Evolutionary conservation across 768 basidiomycete genomes (phyloP), one percentile per base, ranked within the genome.

Genomic region (Amanita subjunquillea): DNA sequence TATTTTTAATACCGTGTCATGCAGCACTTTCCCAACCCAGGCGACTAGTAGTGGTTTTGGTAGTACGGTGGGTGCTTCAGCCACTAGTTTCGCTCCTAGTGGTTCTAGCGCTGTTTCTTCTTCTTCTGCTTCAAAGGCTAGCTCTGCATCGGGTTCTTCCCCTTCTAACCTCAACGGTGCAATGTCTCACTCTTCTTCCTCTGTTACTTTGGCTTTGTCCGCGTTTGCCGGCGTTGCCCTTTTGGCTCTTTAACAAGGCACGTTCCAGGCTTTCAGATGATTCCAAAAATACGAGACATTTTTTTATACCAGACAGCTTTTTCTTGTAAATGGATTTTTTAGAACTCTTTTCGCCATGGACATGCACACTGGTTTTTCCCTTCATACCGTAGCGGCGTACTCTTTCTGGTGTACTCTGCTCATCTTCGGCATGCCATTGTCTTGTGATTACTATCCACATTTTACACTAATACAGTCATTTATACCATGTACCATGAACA

Each of bases 31-130:
- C 6, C 30, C 30, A 4, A 22, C 22, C 13, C n/a, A 13, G 15
- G 2, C 52, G 8, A 27, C 60, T 6, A 43, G 43, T 25, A 55
- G 42, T 2, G 6, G 52, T 1, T 62, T 68, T 4, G 59, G 42
- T 1, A 39, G 56, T 12, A 23, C 58, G 3, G 8, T 55, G 0
- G 34, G 59, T 20, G 27, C 38, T n/a, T 46, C 61, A 3, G 43
- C 59, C 10, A 51, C 59, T 20, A 40, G 27, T 27, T 15, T 25
- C 8, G 8, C 58, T 36, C 44, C 58, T 17, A 59, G 58, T 45
- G 57, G 59, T 12, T 32, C 50, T 38, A 45, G 45, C 6, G 25
- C 29, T 8, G 52, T n/a, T 32, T 0, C 5, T 46, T 17, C 65
- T 10, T 55, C 38, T 9, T 54, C 65, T 17, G 10, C 48, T 7